These are phyloP conservation scores for Helminthosporium solani DNA, from an alignment of 2,329 filamentous ascomycete species.

Conservation along the genomic window DNA sequence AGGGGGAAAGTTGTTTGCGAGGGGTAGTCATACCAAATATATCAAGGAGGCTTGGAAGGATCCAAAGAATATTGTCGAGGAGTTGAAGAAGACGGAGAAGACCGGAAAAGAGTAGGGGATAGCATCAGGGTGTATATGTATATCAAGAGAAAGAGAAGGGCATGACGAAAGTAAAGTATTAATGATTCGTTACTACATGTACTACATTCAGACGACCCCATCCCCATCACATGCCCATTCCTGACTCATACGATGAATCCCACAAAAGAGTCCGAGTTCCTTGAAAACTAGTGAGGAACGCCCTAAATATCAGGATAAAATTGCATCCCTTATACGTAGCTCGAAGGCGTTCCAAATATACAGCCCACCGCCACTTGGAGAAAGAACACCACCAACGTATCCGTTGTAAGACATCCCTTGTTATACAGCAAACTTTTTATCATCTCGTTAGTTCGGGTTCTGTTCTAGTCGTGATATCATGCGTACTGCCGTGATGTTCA, in stretches of 20 bases:
- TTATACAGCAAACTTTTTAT: conserved; percentile 5
- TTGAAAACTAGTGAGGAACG: background rate
- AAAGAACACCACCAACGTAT: background rate
- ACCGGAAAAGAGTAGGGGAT: conserved; percentile 24
- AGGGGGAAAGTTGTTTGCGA: conserved; percentile 60
- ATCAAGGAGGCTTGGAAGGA: conserved; percentile 63
- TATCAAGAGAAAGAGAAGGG: background rate
- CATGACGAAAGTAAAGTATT: background rate
- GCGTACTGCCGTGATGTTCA: conserved; percentile 2
- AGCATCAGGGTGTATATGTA: background rate
- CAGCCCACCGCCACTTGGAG: background rate
- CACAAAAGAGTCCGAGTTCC: background rate
- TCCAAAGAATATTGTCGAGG: conserved; percentile 60
- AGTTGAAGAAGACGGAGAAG: conserved; percentile 48
- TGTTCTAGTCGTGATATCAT: conserved; percentile 2
- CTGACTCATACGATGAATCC: background rate
- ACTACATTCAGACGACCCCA: background rate
- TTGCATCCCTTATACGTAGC: background rate
- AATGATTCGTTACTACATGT: background rate
- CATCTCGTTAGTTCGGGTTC: background rate
- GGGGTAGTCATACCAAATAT: conserved; percentile 69
- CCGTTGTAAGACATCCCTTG: conserved; percentile 1
- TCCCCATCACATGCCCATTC: background rate
- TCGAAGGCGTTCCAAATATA: background rate
- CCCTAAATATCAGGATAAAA: background rate